Base-by-base conservation (phyloP, 1,284 basidiomycete genomes). In the Phaffia rhodozyma region DNA sequence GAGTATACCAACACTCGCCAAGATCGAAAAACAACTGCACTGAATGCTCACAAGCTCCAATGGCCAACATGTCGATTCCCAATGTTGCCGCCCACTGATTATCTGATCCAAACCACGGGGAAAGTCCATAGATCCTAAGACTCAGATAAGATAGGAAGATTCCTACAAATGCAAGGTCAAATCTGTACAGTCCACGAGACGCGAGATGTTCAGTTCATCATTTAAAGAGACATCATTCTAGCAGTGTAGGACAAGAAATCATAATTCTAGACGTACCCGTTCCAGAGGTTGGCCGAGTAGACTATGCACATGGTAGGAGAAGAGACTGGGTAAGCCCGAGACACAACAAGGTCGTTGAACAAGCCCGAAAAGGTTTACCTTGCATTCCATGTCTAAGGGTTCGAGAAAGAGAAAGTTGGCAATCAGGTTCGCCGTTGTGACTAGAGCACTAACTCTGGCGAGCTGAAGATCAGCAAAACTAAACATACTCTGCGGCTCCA, bases 41-140 rank as follows among this genome's bases (percentile, higher is more conserved):
- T 91, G 81, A 64, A 91, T 90, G 71, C 93, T 93, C 76, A 94
- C 86, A 87, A 1, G 90, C 89, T 29, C 90, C 90, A 60, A 87
- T 69, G 0, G 85, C 56, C 55, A 93, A 80, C 66, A 82, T 83
- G 70, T 90, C 87, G 52, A 85, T 80, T 1, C 88, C 87, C 21
- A 82, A 77, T 34, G 79, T 74, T 55, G 80, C 78, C 1, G 87
- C 86, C 82, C 83, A 84, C 16, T 67, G 67, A 50, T 74, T 67
- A 53, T 69, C 29, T 18, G 48, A 27, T 4, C 55, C 57, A 57
- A 63, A 59, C n/a, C 30, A 30, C 20, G 25, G 30, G 5, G 63
- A 34, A 29, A 65, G 59, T 7, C 63, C 63, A 20, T 52, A 65
- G 25, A 30, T 55, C 43, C 60, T 55, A n/a, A 51, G 90, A 79